Percentiles rank a stretch among this genome's conserved stretches.
Conservation (phyloP, 1,284 basidiomycete genomes). For the Sporisorium iseilematis-ciliati region DNA sequence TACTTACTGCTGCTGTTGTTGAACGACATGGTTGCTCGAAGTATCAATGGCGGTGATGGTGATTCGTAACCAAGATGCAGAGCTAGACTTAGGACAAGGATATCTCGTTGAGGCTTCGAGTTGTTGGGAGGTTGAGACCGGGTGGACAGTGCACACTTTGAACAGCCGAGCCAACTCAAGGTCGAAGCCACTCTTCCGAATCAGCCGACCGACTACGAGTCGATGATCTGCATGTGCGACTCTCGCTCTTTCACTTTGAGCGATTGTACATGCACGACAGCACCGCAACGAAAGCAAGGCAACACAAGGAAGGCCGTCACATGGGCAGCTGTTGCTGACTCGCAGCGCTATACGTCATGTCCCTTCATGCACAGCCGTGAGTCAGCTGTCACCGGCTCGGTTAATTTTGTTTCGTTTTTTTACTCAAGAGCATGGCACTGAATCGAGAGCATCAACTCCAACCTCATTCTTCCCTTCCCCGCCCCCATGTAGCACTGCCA, state of each 20-base stretch:
- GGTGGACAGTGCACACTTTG: constrained; percentile 8
- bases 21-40: constrained; percentile 17
- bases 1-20: constrained; percentile 38
- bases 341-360: constrained; percentile 19
- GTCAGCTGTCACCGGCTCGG: constrained; percentile 26
- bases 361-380: constrained; percentile 9
- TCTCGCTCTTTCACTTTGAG: background rate
- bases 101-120: background rate
- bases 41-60: background rate
- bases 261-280: no score
- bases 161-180: background rate
- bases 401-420: background rate
- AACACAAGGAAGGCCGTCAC: background rate
- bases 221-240: background rate
- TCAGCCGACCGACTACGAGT: background rate
- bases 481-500: background rate
- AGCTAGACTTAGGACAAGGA: background rate
- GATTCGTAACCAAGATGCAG: background rate
- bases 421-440: background rate
- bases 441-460: background rate
- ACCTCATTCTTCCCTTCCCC: background rate
- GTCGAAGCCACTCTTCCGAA: no score
- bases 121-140: no score
- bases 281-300: background rate
- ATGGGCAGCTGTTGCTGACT: background rate